phyloP scores from a whole-genome alignment of 2,329 filamentous ascomycete genomes.

The Cordyceps cateniannulata region DNA sequence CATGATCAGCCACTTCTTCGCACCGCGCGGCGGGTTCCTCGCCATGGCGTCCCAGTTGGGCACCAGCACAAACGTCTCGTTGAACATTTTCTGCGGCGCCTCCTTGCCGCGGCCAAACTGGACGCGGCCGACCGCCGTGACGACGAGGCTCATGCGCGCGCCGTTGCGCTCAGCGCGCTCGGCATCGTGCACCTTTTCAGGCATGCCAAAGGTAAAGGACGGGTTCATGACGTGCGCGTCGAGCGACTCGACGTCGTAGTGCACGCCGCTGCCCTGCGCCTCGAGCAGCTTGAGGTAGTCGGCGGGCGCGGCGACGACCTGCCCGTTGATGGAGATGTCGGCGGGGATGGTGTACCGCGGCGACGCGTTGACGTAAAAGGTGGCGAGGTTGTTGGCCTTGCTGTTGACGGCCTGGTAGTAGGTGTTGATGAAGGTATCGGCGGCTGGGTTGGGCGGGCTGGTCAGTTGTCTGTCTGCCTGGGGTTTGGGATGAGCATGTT shows the following conservation, averaged over 20 bases:
- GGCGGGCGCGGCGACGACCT: constrained; percentile 52
- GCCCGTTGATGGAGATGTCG: constrained; percentile 76
- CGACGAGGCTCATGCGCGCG: constrained; percentile 59
- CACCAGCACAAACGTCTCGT: constrained; percentile 74
- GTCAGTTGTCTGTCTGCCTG: constrained; percentile 2
- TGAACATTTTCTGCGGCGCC: constrained; percentile 61
- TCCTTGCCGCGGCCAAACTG: constrained; percentile 59
- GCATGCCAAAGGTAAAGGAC: constrained; percentile 52
- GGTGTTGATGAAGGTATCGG: constrained; percentile 62
- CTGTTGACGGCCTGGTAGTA: constrained; percentile 72
- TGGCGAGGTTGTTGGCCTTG: constrained; percentile 46
- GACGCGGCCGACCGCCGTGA: constrained; percentile 69
- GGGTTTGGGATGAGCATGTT: neutral
- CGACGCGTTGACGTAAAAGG: constrained; percentile 64
- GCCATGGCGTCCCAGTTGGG: constrained; percentile 61
- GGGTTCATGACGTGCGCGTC: constrained; percentile 75
- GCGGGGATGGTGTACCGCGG: constrained; percentile 48
- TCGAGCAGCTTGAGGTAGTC: constrained; percentile 65
- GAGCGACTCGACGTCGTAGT: constrained; percentile 68
- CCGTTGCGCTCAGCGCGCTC: constrained; percentile 42
- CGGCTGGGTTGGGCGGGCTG: constrained; percentile 42
- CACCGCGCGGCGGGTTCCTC: constrained; percentile 44
- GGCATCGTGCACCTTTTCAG: constrained; percentile 35
- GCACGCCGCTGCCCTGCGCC: constrained; percentile 49
- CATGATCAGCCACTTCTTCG: constrained; percentile 58